phyloP scores from a whole-genome alignment of 495 filamentous ascomycete genomes.

The Daldinia bambusicola region DNA sequence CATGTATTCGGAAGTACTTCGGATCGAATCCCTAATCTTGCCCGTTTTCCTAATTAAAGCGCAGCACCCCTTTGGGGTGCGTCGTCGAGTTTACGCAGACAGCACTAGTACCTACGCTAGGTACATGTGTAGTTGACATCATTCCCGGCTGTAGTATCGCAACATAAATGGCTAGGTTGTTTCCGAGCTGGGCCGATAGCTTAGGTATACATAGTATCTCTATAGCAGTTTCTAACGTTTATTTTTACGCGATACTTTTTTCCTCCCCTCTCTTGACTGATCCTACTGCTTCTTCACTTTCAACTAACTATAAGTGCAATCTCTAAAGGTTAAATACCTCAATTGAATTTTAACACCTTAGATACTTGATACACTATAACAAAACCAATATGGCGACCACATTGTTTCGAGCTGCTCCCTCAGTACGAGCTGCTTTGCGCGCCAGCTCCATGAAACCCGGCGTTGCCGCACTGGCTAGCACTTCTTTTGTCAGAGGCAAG shows the following conservation, averaged over 20 bases:
- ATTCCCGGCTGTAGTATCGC: slow-evolving; percentile 15
- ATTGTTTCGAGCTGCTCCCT: slow-evolving; percentile 62
- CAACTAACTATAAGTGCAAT: background rate
- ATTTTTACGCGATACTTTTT: background rate
- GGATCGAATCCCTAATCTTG: no score
- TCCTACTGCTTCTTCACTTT: background rate
- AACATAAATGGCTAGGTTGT: slow-evolving; percentile 18
- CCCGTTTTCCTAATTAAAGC: no score
- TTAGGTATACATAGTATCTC: slow-evolving; percentile 8
- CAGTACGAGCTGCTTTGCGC: slow-evolving; percentile 58
- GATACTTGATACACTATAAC: no score
- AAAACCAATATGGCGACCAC: slow-evolving; percentile 60
- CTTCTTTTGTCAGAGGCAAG: slow-evolving; percentile 83
- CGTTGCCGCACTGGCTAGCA: slow-evolving; percentile 69
- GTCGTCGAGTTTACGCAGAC: no score
- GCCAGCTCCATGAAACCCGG: slow-evolving; percentile 52
- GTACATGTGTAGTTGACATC: slow-evolving; percentile 38
- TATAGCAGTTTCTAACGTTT: background rate
- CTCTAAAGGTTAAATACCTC: background rate
- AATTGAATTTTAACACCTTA: background rate
- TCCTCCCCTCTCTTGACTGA: background rate
- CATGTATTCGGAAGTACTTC: no score
- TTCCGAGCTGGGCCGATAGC: slow-evolving; percentile 15
- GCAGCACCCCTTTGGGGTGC: no score
- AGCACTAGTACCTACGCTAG: background rate